A percentile compares a stretch with the other conserved stretches of the same genome.
Conservation (phyloP, 805 yeast genomes). For the Wickerhamomyces queroliae region DNA sequence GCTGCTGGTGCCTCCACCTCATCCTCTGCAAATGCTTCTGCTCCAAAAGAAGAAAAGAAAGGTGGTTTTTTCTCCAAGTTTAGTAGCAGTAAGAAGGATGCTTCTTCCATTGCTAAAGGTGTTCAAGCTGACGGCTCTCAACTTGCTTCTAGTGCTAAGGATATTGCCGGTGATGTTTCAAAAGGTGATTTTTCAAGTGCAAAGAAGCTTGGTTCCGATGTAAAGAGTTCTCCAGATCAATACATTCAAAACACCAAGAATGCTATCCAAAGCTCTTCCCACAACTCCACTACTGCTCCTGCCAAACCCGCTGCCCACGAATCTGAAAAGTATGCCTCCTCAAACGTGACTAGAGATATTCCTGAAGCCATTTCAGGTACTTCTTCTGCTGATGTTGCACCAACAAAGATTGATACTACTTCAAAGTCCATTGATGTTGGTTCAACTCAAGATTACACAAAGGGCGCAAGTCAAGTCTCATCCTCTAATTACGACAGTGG, state of each 20-base stretch:
- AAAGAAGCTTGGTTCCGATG: conserved; percentile 1
- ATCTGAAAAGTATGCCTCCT: too few relatives aligned
- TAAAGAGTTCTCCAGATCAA: conserved; percentile 2
- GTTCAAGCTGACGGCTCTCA: conserved; percentile 4
- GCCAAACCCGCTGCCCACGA: too few relatives aligned
- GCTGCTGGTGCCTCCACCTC: conserved; percentile 1
- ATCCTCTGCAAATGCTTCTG: background rate
- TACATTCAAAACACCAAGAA: conserved; percentile 5
- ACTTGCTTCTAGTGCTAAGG: conserved; percentile 21
- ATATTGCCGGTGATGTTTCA: conserved; percentile 8
- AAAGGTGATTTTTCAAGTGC: conserved; percentile 20
- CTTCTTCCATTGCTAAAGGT: background rate
- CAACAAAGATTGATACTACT: background rate
- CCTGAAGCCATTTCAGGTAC: background rate
- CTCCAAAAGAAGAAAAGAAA: conserved; percentile 4
- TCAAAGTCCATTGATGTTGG: background rate
- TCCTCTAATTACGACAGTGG: background rate
- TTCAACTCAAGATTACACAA: background rate
- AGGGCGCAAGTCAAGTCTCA: background rate
- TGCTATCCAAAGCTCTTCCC: conserved; percentile 2
- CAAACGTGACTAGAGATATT: too few relatives aligned
- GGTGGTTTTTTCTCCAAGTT: conserved; percentile 8
- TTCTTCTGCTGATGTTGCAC: background rate
- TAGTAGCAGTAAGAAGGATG: conserved; percentile 1
- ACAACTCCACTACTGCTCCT: too few relatives aligned